phyloP scores from a whole-genome alignment of 2,329 filamentous ascomycete species.

The Teratosphaeriaceae sp. region DNA sequence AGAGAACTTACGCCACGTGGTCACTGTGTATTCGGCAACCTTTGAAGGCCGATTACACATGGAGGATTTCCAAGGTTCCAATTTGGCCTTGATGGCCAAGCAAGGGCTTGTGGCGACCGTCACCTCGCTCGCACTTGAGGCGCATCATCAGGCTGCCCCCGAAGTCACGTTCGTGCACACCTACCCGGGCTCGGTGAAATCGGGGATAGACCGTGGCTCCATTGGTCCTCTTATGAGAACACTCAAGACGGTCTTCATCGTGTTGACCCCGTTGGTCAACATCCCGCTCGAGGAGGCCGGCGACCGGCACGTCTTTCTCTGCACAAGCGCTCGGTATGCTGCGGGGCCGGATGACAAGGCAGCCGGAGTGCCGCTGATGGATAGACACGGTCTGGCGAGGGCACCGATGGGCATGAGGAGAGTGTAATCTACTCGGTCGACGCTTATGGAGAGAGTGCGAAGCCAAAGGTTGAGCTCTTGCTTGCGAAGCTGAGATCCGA shows the following conservation, averaged over 20 bases:
- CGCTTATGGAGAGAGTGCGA: conserved; percentile 7
- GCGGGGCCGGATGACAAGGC: conserved; percentile 8
- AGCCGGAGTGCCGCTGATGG: conserved; percentile 14
- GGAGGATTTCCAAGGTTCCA: conserved; percentile 11
- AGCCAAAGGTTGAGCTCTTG: conserved; percentile 19
- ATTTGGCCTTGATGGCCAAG: not conserved
- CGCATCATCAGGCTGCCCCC: conserved; percentile 15
- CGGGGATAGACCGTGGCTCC: conserved; percentile 16
- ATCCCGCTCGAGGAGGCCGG: conserved; percentile 27
- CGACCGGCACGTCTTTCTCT: conserved; percentile 30
- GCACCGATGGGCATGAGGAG: conserved; percentile 24
- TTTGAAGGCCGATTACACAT: conserved; percentile 22
- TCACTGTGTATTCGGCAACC: conserved; percentile 20
- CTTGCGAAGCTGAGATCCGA: conserved; percentile 26
- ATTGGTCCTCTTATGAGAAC: conserved; percentile 5
- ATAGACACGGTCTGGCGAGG: conserved; percentile 11
- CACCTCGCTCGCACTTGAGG: conserved; percentile 23
- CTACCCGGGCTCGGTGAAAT: conserved; percentile 25
- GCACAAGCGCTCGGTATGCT: conserved; percentile 30
- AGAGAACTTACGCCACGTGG: conserved; percentile 18
- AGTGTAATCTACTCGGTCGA: conserved; percentile 29
- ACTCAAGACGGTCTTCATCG: conserved; percentile 9
- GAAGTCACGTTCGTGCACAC: conserved; percentile 25
- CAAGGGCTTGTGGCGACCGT: conserved; percentile 19
- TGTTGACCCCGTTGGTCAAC: conserved; percentile 17